A percentile compares a stretch with the other conserved stretches of the same genome.
These are phyloP conservation scores for Rhodofomes roseus DNA, from an alignment of 1,284 basidiomycete genomes.

Conservation along the genomic window DNA sequence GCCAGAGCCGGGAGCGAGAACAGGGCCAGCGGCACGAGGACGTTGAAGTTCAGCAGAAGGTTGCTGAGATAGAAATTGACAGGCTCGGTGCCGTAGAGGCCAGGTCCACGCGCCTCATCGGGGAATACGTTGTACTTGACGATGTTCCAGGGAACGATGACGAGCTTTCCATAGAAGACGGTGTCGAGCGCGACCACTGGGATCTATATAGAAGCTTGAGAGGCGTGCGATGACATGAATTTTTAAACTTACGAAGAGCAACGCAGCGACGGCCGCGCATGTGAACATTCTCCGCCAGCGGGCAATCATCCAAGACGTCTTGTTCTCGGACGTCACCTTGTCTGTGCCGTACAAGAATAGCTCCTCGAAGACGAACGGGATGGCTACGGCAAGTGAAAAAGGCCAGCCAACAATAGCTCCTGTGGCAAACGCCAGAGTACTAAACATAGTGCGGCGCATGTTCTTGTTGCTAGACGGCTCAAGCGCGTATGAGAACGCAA, in stretches of 20 bases:
- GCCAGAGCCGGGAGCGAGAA: constrained; percentile 74
- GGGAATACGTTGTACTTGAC: constrained; percentile 91
- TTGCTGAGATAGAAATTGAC: constrained; percentile 83
- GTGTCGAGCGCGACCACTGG: constrained; percentile 83
- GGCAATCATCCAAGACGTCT: constrained; percentile 51
- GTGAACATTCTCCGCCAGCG: constrained; percentile 63
- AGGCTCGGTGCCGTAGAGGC: constrained; percentile 92
- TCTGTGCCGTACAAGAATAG: constrained; percentile 79
- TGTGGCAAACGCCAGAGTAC: constrained; percentile 73
- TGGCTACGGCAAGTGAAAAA: constrained; percentile 80
- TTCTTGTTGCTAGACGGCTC: constrained; percentile 62
- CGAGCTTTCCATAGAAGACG: constrained; percentile 78
- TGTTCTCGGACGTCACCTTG: constrained; percentile 49
- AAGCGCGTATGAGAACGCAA: constrained; percentile 79
- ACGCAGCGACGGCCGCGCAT: constrained; percentile 53
- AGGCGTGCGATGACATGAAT: not conserved
- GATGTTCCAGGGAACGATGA: constrained; percentile 91
- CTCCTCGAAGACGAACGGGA: constrained; percentile 93
- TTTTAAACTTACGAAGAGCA: constrained; percentile 61
- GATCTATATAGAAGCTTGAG: constrained; percentile 43
- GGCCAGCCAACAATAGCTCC: constrained; percentile 97
- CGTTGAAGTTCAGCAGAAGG: constrained; percentile 91
- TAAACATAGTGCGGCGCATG: constrained; percentile 51
- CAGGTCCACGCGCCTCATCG: constrained; percentile 74
- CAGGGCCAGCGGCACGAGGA: constrained; percentile 79